Evolutionary conservation across 208 protist species (phyloP).

Genomic region (Leishmania arabica): DNA sequence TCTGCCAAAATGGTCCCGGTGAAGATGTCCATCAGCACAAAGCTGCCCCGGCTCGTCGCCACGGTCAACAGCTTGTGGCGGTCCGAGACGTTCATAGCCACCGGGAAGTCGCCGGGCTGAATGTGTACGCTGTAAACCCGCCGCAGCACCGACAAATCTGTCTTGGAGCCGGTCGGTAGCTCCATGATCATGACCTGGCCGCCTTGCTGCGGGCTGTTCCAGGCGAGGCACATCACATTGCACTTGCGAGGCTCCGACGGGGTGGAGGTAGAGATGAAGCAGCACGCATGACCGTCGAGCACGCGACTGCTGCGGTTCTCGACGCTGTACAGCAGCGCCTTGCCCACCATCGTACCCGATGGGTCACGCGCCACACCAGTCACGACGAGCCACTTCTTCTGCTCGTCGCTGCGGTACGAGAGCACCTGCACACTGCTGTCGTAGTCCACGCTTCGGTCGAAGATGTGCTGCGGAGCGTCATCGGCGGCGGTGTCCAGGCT

Average conservation of each 20-base stretch:
- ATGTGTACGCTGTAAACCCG: conserved; percentile 61
- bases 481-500: conserved; percentile 88
- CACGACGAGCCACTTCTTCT: conserved; percentile 97
- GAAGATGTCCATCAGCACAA: conserved; percentile 96
- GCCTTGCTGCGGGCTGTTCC: conserved; percentile 81
- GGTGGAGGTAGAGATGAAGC: conserved; percentile 90
- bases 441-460: conserved; percentile 94
- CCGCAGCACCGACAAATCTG: conserved; percentile 69
- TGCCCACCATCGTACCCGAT: conserved; percentile 90
- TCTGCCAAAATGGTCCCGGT: conserved; percentile 94
- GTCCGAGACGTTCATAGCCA: conserved; percentile 95
- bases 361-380: conserved; percentile 91
- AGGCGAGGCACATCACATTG: conserved; percentile 96
- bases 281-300: conserved; percentile 97
- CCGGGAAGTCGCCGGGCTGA: conserved; percentile 97
- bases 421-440: conserved; percentile 95
- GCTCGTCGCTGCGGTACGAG: conserved; percentile 95
- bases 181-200: conserved; percentile 93
- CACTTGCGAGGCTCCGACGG: conserved; percentile 76
- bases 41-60: conserved; percentile 96
- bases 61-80: conserved; percentile 98
- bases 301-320: conserved; percentile 95
- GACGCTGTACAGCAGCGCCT: conserved; percentile 97
- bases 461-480: conserved; percentile 95
- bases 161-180: conserved; percentile 78